Evolutionary conservation across 177 flowering plant genomes (phyloP), one percentile per base, ranked within the genome.

Genomic region (Tripterygium wilfordii): DNA sequence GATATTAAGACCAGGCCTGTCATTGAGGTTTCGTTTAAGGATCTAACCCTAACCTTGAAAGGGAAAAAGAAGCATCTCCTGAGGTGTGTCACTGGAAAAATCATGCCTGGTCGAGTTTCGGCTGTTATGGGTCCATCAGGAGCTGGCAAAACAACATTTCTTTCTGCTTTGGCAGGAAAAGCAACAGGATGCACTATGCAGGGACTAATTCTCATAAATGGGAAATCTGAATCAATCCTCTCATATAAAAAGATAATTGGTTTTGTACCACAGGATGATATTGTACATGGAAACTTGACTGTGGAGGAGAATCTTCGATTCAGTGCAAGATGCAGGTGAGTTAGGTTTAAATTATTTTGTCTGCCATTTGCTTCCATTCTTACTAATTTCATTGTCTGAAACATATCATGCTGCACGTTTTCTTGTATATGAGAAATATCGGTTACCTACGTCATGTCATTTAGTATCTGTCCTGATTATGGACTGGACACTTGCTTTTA

Each of bases 101-200:
- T 91, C 51, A 51, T 52, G 50, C 95, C 98, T 44, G 96, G 95
- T 7, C 82, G 79, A 48, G 92, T 91, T 58, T 74, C 95, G 29
- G 98, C 98, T 48, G 92, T 91, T 27, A 91, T 91, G 98, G 98
- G 98, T 24, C 96, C 98, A 48, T 88, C 98, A 48, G 98, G 98
- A 22, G 98, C 98, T 52, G 98, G 98, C 37, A 91, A 91, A 62
- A 88, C 98, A 30, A 91, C 98, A 10, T 85, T 91, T 66, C 85
- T 91, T 47, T 83, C 85, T 60, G 98, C 98, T 53, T 67, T 91
- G 58, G 77, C 81, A 13, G 98, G 98, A 42, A 83, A 85, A 70
- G 72, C 74, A 52, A 70, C 80, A 7, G 92, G 95, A 14, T 85
- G 95, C 67, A 67, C 62, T 14, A 72, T 69, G 69, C 69, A 43